Evolutionary conservation across 352 stramenopile species (phyloP), one percentile per base, ranked within the genome.

Genomic region (Pythium aquatile): DNA sequence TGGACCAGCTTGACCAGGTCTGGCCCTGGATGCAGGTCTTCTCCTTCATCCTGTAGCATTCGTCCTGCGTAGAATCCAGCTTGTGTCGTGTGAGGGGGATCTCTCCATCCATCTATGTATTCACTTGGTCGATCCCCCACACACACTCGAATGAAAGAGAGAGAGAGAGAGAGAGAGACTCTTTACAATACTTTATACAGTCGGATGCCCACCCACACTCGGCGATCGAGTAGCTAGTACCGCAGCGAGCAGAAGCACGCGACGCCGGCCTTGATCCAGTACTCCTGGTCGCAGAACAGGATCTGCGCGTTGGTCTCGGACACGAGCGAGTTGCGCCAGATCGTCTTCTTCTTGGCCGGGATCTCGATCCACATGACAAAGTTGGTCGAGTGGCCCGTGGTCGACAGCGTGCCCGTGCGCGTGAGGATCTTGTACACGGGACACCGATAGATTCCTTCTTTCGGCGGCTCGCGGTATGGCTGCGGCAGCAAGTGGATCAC

Each of bases 311-410:
- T 92, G 33, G 83, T 92, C 67, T 92, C 83, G 8, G 81, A 90
- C 1, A 92, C 83, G 14, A 92, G 71, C 32, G 64, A 77, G 39
- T 79, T 87, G 35, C 79, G 78, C 75, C 51, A 79, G 79, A 69
- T 78, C 65, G 63, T 85, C 82, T 71, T 65, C 53, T 90, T 87
- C 66, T 81, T 85, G 20, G 81, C 86, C 35, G 96, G 96, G 16
- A 99, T 84, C 55, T 98, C 94, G 65, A 99, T 97, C 96, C 95
- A 98, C 69, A 98, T 97, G 59, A 99, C 88, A 76, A 99, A 99
- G 81, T 99, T 99, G 28, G 96, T 98, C 35, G 88, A 98, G 71
- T 99, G 96, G 44, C 96, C 96, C 0, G 96, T 99, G 16, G 96
- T 99, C 1, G 92, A 98, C 14, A 99, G 74, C 39, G 91, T 98